A percentile compares a stretch with the other conserved stretches of the same genome.
Evolutionary conservation across 2,329 filamentous ascomycete species (phyloP).

Genomic region (Ascochyta fabae): DNA sequence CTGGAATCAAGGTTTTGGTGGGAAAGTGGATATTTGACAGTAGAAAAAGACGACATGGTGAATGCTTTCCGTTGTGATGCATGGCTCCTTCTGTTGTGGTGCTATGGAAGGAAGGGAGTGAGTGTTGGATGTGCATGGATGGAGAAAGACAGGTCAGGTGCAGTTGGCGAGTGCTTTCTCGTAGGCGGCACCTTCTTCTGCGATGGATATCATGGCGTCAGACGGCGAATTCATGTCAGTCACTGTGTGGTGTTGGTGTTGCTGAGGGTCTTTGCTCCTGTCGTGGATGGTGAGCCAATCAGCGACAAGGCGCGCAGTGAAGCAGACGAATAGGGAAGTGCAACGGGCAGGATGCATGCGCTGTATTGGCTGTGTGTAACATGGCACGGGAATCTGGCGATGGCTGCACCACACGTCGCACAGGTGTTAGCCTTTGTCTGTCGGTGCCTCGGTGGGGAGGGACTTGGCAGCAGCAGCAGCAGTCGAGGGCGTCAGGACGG

Average conservation of each 20-base stretch:
- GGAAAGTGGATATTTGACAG: neutral
- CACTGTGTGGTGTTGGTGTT: neutral
- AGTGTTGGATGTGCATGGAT: neutral
- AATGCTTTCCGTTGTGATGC: slow-evolving; percentile 3
- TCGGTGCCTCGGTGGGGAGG: neutral
- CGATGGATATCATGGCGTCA: neutral
- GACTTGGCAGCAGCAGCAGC: neutral
- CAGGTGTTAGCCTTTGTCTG: neutral
- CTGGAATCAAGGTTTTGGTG: neutral
- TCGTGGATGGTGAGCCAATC: neutral
- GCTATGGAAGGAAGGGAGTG: neutral
- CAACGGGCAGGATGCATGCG: slow-evolving; percentile 22
- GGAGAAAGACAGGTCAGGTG: neutral
- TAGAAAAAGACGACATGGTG: neutral
- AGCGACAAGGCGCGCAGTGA: neutral
- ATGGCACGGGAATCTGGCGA: slow-evolving; percentile 19
- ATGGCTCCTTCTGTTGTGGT: neutral
- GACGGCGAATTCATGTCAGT: too few relatives aligned
- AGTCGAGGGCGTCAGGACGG: neutral
- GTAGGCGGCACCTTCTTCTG: neutral
- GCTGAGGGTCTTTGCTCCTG: neutral
- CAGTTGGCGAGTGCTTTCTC: neutral
- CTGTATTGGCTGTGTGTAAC: slow-evolving; percentile 35
- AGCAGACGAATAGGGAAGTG: neutral
- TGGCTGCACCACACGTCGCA: slow-evolving; percentile 8